Evolutionary conservation across 768 basidiomycete species (phyloP), one percentile per base, ranked within the genome.

Genomic region (Mrakia blollopis): DNA sequence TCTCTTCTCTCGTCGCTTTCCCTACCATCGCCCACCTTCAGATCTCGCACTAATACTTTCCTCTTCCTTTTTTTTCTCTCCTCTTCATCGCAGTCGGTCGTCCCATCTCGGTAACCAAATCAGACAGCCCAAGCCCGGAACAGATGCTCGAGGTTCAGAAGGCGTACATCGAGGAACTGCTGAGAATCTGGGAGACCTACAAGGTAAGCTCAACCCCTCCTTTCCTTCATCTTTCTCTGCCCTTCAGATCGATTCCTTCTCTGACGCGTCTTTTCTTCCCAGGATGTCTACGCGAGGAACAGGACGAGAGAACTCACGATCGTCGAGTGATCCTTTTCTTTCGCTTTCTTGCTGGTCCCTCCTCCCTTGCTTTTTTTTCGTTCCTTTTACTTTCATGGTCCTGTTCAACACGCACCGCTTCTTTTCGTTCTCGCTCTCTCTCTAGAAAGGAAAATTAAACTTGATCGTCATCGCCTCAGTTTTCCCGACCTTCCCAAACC

Each of bases 101-200:
- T 71, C 97, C 97, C 1, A 93, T 99, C 54, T 89, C 88, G 77
- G 91, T 92, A 28, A 85, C 87, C 77, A 87, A 92, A 83, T 87
- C 87, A 72, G 91, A 92, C 69, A 90, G 91, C 78, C 97, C 97
- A 5, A 88, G 88, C n/a, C 82, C 90, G 63, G 92, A 95, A 76
- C 89, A 92, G 82, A 84, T 99, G 54, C 88, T 88, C 79, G 87
- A 89, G 63, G 86, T 92, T 25, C 97, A 99, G 81, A 86, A 88
- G 79, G 85, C 87, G 79, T 99, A 99, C 83, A 98, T 99, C 78
- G 91, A 91, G 62, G 95, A 99, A 83, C 86, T 98, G 50, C 90
- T 91, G 80, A 86, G 93, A 70, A 96, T 98, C 79, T 98, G 95
- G 95, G 88, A 98, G 82, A 89, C 90, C 10, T 96, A 98, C 86